A percentile compares a stretch with the other conserved stretches of the same genome.
Conservation (phyloP, 768 basidiomycete genomes). For the Tylopilus balloui region DNA sequence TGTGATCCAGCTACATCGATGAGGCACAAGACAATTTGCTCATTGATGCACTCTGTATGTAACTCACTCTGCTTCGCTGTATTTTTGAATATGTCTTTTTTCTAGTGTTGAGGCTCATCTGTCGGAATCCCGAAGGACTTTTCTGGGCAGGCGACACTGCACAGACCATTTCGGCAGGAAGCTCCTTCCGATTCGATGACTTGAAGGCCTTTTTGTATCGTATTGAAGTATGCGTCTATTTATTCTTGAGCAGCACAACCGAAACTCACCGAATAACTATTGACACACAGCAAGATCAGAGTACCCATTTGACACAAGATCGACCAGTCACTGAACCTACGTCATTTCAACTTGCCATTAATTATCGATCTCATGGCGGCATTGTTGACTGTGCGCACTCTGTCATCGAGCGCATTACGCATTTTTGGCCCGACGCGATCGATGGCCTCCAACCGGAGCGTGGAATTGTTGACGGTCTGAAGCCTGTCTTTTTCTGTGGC, state of each 20-base stretch:
- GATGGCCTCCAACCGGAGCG: constrained; percentile 54
- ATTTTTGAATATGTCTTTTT: constrained; percentile 5
- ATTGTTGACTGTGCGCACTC: constrained; percentile 70
- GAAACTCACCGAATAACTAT: not conserved
- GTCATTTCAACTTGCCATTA: constrained; percentile 56
- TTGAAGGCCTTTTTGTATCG: constrained; percentile 63
- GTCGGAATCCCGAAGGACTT: constrained; percentile 58
- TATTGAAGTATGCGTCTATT: constrained; percentile 44
- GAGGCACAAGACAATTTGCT: constrained; percentile 72
- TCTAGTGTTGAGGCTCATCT: constrained; percentile 59
- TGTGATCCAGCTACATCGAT: constrained; percentile 51
- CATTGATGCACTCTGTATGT: constrained; percentile 56
- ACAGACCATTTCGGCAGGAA: constrained; percentile 71
- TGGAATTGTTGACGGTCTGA: constrained; percentile 49
- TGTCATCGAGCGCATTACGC: constrained; percentile 55
- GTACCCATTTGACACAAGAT: constrained; percentile 6
- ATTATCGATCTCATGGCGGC: constrained; percentile 70
- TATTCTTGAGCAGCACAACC: not conserved
- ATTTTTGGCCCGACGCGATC: constrained; percentile 62
- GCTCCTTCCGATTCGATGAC: constrained; percentile 67
- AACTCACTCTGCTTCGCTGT: not conserved
- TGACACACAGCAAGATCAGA: constrained; percentile 22
- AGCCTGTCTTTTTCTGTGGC: constrained; percentile 54
- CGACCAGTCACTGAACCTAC: constrained; percentile 24
- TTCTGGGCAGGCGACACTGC: constrained; percentile 83